Evolutionary conservation across 371 early-diverging fungal species (phyloP), one percentile per base, ranked within the genome.

Genomic region (Mortierella sp.): DNA sequence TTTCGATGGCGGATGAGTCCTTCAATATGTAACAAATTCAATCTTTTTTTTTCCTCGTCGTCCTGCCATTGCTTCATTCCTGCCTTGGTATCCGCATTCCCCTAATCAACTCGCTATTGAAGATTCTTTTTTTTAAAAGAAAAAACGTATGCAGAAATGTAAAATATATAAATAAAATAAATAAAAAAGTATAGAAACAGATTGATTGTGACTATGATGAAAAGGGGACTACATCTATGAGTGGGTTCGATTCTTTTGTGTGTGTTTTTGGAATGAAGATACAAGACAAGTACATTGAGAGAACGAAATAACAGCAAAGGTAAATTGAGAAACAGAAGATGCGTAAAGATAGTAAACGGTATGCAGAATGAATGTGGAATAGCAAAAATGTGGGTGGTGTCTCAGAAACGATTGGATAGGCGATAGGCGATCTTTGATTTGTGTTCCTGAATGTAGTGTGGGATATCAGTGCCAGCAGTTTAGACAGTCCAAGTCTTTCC

Each of bases 401-500:
- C 45, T 45, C 45, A 45, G 45, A 12, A 45, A 45, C 16, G 11
- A 45, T 12, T 45, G 16, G 45, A 45, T 45, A 35, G 6, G 35
- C 35, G 35, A 35, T 35, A 37, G 16, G 60, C 35, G 32, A 35
- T 14, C 12, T 5, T 28, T 5, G 22, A 28, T 28, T 12, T 18
- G 32, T 51, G 40, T n/a, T 39, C 39, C 40, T 20, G 30, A 45
- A 40, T 26, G 18, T 3, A n/a, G 16, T 26, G 18, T 16, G 40
- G 16, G 37, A 22, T 35, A 39, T 62, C 22, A 18, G 26, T 32
- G 16, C 62, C 26, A 24, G 12, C 22, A 12, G 16, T 28, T 78
- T 79, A 79, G 58, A 79, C 75, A 30, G 79, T 79, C 79, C 79
- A 79, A 32, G 75, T 26, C 45, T 79, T 75, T 28, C 51, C 77